Evolutionary conservation across 495 filamentous ascomycete genomes (phyloP).

Genomic region (Penicillium taxi): DNA sequence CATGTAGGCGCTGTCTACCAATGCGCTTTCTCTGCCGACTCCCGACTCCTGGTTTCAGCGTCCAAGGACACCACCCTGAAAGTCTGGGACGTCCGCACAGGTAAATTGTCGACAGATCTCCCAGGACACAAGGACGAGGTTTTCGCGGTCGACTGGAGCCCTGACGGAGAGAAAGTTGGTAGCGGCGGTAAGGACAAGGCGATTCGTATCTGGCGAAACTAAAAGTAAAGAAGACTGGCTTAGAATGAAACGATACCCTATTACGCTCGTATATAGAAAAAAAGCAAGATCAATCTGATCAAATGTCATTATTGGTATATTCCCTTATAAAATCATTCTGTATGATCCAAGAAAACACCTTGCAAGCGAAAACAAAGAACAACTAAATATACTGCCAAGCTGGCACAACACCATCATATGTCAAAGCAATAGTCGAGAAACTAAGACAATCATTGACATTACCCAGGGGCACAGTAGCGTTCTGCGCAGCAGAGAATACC

Average conservation of each 20-base stretch:
- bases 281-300: neutral
- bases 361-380: too few species aligned
- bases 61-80: constrained; percentile 94
- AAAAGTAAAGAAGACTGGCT: too few species aligned
- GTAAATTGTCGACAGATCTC: constrained; percentile 77
- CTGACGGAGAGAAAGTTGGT: constrained; percentile 73
- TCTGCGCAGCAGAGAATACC: constrained; percentile 28
- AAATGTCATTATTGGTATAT: too few species aligned
- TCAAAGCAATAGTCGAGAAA: constrained; percentile 25
- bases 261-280: constrained; percentile 3
- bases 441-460: constrained; percentile 27
- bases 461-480: constrained; percentile 28
- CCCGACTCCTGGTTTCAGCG: constrained; percentile 70
- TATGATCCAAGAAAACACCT: too few species aligned
- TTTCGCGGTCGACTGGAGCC: constrained; percentile 86
- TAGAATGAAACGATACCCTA: constrained; percentile 17
- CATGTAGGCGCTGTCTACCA: constrained; percentile 94
- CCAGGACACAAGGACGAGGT: constrained; percentile 95
- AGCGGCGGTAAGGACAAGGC: constrained; percentile 93
- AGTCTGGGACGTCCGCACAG: constrained; percentile 81
- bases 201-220: constrained; percentile 76
- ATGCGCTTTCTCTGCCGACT: constrained; percentile 84
- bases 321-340: neutral
- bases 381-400: constrained; percentile 39
- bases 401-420: constrained; percentile 19